These are phyloP conservation scores for Pythium vanterpoolii DNA, from an alignment of 352 stramenopile species.

Conservation along the genomic window DNA sequence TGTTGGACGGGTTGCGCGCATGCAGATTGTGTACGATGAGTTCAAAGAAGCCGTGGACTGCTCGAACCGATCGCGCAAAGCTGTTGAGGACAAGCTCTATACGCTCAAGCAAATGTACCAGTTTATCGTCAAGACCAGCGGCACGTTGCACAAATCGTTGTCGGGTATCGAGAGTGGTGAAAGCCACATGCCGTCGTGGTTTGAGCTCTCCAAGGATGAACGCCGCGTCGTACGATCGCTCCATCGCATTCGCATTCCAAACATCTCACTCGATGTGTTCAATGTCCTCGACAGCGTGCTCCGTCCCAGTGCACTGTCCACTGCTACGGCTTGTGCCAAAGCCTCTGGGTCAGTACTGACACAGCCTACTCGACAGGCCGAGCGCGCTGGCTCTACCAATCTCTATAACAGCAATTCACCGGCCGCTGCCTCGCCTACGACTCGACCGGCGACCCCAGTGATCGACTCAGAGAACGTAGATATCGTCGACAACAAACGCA, in stretches of 20 bases:
- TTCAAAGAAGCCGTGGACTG: slow-evolving; percentile 44
- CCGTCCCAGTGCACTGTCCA: slow-evolving; percentile 15
- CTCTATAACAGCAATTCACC: neutral
- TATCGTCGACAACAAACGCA: slow-evolving; percentile 41
- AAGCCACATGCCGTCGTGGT: slow-evolving; percentile 38
- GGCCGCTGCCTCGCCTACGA: neutral
- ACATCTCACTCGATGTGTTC: slow-evolving; percentile 58
- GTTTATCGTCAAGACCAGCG: slow-evolving; percentile 61
- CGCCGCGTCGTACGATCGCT: slow-evolving; percentile 44
- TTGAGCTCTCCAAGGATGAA: slow-evolving; percentile 55
- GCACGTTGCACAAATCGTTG: slow-evolving; percentile 31
- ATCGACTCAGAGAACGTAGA: slow-evolving; percentile 1
- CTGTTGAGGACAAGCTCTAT: slow-evolving; percentile 68
- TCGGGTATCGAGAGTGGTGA: neutral
- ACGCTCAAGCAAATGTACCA: slow-evolving; percentile 73
- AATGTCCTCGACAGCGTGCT: slow-evolving; percentile 53
- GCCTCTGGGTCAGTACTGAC: neutral
- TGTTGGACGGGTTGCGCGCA: slow-evolving; percentile 35
- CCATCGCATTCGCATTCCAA: slow-evolving; percentile 51
- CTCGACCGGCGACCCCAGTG: neutral
- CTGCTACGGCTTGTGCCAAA: neutral
- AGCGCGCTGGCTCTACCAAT: neutral
- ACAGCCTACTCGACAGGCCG: neutral
- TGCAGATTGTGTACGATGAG: slow-evolving; percentile 50
- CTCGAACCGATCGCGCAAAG: slow-evolving; percentile 46